Evolutionary conservation across 2,329 filamentous ascomycete species (phyloP), one percentile per base, ranked within the genome.

Genomic region (Mycocentrospora acerina): DNA sequence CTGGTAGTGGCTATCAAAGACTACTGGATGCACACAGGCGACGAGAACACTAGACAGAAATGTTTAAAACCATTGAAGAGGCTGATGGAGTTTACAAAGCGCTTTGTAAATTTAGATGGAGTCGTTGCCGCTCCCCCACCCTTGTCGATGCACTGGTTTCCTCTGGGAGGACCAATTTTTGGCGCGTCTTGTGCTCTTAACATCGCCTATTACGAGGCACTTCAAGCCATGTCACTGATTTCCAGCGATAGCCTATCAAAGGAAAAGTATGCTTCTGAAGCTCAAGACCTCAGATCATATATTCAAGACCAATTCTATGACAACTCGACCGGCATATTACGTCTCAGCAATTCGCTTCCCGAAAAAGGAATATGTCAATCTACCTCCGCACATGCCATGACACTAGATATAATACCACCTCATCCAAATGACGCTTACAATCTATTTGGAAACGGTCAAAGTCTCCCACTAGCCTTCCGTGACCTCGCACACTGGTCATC

Each of bases 81-180:
- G n/a, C 28, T 40, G 8, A 44, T 44, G 36, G 2, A 12, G 4
- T 44, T 32, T 17, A 29, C 32, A 7, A 26, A 36, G 15, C 4
- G 17, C 4, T 25, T 25, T 3, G n/a, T 40, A n/a, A 37, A 25
- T n/a, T n/a, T n/a, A n/a, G 27, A 41, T 10, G 37, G 42, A 1
- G 14, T 44, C 6, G 31, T 44, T 9, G 9, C 35, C 5, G 42
- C 37, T 4, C 37, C 37, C 12, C 42, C 42, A 6, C 34, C 37
- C 10, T 19, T 44, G 3, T 44, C 42, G 29, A 32, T 44, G 42
- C 37, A 40, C 22, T 44, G 37, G 42, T 44, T 44, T 13, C 42
- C 42, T 10, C 37, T 44, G 19, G 42, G 42, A 13, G 42, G 42
- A 9, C 42, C 42, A 2, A 34, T 44, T 7, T 44, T 44, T 27